Conservation (phyloP, 2,329 filamentous ascomycete genomes). For the Colletotrichum sp. region DNA sequence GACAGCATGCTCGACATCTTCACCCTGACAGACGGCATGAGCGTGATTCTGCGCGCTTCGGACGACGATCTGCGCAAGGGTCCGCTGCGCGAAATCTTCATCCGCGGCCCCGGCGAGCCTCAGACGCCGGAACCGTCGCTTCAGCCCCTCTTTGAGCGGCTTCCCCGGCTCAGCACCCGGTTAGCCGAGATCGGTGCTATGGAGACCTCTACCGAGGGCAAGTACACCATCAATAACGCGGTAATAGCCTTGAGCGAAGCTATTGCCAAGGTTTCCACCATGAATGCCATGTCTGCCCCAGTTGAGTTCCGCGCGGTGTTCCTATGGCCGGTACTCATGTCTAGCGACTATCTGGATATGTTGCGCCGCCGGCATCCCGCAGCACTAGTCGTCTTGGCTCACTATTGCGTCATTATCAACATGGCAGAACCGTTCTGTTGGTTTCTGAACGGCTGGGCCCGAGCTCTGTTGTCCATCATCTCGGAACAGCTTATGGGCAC, state of each 20-base stretch:
- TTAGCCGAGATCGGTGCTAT: not conserved
- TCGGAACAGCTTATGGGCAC: constrained; percentile 8
- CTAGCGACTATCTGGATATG: constrained; percentile 25
- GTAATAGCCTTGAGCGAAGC: constrained; percentile 8
- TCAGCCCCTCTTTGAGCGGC: not conserved
- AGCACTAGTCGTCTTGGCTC: constrained; percentile 24
- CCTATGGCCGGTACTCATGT: constrained; percentile 28
- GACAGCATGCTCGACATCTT: constrained; percentile 39
- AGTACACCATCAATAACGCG: constrained; percentile 10
- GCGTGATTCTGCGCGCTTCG: constrained; percentile 31
- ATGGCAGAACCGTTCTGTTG: constrained; percentile 24
- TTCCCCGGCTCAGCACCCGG: not conserved
- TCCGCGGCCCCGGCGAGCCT: not conserved
- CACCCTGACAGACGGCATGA: constrained; percentile 34
- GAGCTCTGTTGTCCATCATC: not conserved
- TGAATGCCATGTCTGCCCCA: constrained; percentile 16
- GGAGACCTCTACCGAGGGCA: not conserved
- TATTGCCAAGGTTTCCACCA: constrained; percentile 5
- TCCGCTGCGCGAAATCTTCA: constrained; percentile 27
- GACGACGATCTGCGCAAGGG: constrained; percentile 26
- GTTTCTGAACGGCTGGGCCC: constrained; percentile 22
- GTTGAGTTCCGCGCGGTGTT: constrained; percentile 27
- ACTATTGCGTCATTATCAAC: constrained; percentile 29
- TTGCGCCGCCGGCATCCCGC: constrained; percentile 23
- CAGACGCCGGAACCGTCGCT: constrained; percentile 3